Conservation (phyloP, 169 alveolate genomes). For the Plasmodium vivax region DNA sequence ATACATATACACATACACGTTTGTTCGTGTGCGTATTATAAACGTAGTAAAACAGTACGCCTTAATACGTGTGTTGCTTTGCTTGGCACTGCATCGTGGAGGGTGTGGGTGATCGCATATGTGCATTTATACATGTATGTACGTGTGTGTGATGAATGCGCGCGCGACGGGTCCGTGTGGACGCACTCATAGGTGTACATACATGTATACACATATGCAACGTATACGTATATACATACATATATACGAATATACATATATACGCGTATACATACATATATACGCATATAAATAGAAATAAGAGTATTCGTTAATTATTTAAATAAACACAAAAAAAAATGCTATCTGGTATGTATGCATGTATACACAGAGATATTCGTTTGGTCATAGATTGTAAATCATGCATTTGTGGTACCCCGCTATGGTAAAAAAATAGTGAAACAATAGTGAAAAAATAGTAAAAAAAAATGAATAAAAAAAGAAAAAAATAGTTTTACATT, state of each 20-base stretch:
- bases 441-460: not conserved
- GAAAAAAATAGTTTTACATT: not conserved
- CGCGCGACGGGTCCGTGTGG: not conserved
- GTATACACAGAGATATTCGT: conserved; percentile 19
- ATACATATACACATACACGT: not conserved
- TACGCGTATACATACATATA: not conserved
- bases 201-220: not conserved
- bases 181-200: not conserved
- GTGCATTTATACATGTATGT: not conserved
- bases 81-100: not conserved
- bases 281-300: not conserved
- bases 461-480: not conserved
- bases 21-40: not conserved
- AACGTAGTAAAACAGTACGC: not conserved
- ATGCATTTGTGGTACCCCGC: not conserved
- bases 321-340: conserved; percentile 53
- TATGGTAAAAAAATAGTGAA: not conserved
- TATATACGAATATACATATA: not conserved
- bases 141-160: not conserved
- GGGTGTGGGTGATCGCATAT: not conserved
- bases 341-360: conserved; percentile 5
- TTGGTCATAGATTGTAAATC: not conserved
- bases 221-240: not conserved
- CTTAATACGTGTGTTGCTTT: not conserved
- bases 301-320: conserved; percentile 44